phyloP scores from a whole-genome alignment of 164 flowering plant genomes.

The Brasenia schreberi region DNA sequence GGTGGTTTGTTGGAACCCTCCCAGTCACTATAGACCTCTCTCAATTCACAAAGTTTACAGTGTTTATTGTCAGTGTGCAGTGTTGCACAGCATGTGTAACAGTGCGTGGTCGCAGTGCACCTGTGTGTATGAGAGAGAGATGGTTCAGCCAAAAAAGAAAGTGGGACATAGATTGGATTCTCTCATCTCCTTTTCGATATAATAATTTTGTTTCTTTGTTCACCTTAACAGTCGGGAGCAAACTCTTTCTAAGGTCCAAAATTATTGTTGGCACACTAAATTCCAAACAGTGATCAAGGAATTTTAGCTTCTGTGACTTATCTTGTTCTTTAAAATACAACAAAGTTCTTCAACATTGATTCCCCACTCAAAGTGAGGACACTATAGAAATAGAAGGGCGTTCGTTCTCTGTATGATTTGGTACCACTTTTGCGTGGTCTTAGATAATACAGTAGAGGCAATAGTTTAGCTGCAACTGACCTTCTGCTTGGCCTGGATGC shows the following conservation, averaged over 20 bases:
- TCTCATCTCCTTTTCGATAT: neutral
- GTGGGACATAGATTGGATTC: neutral
- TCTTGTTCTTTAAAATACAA: neutral
- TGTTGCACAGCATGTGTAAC: too few relatives aligned
- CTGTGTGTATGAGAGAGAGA: neutral
- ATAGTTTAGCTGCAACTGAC: too few relatives aligned
- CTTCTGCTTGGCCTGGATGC: neutral
- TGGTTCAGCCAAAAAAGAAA: neutral
- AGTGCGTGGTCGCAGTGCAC: neutral
- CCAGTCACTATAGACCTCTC: too few relatives aligned
- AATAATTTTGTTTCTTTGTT: too few relatives aligned
- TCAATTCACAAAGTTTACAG: too few relatives aligned
- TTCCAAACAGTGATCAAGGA: neutral
- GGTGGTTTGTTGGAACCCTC: too few relatives aligned
- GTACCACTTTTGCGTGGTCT: neutral
- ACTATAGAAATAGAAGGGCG: neutral
- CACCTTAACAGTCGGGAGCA: too few relatives aligned
- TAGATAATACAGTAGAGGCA: neutral
- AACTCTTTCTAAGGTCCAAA: too few relatives aligned
- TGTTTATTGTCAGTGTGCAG: too few relatives aligned
- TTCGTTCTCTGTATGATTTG: neutral
- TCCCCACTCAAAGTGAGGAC: neutral
- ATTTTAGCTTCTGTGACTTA: neutral
- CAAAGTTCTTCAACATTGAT: neutral
- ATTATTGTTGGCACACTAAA: neutral